These are phyloP conservation scores for Mimosa bimucronata DNA, from an alignment of 306 rosid species.

Conservation along the genomic window DNA sequence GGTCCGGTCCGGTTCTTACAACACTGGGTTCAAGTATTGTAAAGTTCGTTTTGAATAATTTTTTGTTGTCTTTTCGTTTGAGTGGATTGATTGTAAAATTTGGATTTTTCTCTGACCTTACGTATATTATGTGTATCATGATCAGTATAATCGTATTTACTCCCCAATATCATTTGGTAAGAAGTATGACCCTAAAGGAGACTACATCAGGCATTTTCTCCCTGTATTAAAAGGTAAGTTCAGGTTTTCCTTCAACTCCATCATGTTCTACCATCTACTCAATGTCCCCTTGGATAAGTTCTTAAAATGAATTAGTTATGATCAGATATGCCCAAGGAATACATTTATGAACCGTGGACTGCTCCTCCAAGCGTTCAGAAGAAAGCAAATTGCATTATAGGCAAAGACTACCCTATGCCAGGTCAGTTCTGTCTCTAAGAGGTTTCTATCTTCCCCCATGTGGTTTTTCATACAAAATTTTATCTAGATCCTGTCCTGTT, in stretches of 20 bases:
- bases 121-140: constrained; percentile 29
- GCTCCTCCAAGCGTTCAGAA: constrained; percentile 88
- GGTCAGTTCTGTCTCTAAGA: constrained; percentile 53
- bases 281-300: not conserved
- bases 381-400: constrained; percentile 88
- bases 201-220: constrained; percentile 83
- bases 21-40: too few relatives aligned
- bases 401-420: constrained; percentile 90
- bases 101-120: constrained; percentile 20
- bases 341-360: constrained; percentile 96
- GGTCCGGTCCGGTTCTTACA: too few relatives aligned
- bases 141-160: constrained; percentile 88
- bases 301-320: constrained; percentile 29
- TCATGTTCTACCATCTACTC: constrained; percentile 27
- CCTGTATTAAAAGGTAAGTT: constrained; percentile 71
- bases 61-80: not conserved
- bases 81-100: constrained; percentile 3
- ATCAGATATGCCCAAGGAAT: constrained; percentile 87
- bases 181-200: constrained; percentile 91
- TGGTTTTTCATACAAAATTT: constrained; percentile 4
- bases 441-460: not conserved
- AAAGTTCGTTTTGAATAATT: too few relatives aligned
- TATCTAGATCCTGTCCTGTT: not conserved
- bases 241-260: constrained; percentile 17
- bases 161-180: constrained; percentile 89